Evolutionary conservation across 306 rosid species (phyloP).

Genomic region (Prosopis cineraria): DNA sequence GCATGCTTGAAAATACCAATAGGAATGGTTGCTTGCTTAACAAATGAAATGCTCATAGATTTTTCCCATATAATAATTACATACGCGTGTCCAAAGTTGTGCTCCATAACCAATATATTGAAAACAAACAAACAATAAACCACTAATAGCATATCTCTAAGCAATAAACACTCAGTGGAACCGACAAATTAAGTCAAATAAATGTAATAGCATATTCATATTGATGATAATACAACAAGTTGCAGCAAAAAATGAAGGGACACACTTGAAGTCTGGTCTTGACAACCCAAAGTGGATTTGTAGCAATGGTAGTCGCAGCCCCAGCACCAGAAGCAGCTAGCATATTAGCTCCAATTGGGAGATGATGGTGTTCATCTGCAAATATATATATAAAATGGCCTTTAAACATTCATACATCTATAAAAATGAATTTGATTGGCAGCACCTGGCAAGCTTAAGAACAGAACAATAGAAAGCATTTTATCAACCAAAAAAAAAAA

Average conservation of each 20-base stretch:
- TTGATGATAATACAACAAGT: not conserved
- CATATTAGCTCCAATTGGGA: constrained; percentile 82
- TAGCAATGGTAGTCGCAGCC: constrained; percentile 76
- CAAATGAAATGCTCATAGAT: not conserved
- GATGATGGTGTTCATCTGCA: constrained; percentile 68
- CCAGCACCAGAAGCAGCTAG: constrained; percentile 93
- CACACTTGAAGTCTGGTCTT: constrained; percentile 88
- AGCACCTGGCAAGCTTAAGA: constrained; percentile 14
- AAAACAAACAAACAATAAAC: not conserved
- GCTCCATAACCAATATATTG: not conserved
- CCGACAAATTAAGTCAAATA: not conserved
- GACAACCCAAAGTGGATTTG: constrained; percentile 95
- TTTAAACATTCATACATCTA: constrained; percentile 20
- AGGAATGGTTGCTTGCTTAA: not conserved
- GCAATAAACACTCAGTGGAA: not conserved
- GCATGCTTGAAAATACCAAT: not conserved
- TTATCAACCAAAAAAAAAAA: not conserved
- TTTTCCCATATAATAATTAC: not conserved
- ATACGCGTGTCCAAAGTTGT: not conserved
- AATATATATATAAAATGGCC: constrained; percentile 35
- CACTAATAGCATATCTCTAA: not conserved
- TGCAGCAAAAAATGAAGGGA: constrained; percentile 37
- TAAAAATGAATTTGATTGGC: constrained; percentile 12
- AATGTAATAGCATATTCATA: constrained; percentile 9
- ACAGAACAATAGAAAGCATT: not conserved